Evolutionary conservation across 345 rosid genomes (phyloP).

Genomic region (Anacardium occidentale): DNA sequence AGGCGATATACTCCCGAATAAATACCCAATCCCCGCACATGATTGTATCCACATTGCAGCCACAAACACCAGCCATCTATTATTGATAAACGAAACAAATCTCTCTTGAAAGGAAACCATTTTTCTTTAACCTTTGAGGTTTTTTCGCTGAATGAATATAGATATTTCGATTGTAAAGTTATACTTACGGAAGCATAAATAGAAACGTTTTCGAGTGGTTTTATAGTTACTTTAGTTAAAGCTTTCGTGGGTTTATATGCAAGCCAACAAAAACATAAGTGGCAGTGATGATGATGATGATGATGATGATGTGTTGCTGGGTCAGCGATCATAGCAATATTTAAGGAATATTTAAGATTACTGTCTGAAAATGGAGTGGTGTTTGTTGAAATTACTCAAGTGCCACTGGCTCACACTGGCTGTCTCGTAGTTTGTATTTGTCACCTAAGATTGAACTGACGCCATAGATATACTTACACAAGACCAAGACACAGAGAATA

Average conservation of each 20-base stretch:
- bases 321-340: no score
- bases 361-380: neutral
- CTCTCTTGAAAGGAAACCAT: conserved; percentile 57
- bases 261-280: neutral
- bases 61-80: conserved; percentile 87
- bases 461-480: no score
- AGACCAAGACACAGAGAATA: no score
- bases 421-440: no score
- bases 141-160: neutral
- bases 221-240: neutral
- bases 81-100: conserved; percentile 35
- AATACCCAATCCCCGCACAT: conserved; percentile 73
- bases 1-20: conserved; percentile 86
- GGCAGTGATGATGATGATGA: neutral
- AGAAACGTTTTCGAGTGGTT: neutral
- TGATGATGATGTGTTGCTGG: neutral
- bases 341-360: neutral
- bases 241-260: neutral
- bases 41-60: conserved; percentile 82
- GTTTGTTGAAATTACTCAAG: neutral
- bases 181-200: neutral
- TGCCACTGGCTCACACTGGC: neutral
- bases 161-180: neutral
- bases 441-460: no score
- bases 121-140: neutral